Evolutionary conservation across 805 yeast species (phyloP).

Genomic region (Candida ortonii): DNA sequence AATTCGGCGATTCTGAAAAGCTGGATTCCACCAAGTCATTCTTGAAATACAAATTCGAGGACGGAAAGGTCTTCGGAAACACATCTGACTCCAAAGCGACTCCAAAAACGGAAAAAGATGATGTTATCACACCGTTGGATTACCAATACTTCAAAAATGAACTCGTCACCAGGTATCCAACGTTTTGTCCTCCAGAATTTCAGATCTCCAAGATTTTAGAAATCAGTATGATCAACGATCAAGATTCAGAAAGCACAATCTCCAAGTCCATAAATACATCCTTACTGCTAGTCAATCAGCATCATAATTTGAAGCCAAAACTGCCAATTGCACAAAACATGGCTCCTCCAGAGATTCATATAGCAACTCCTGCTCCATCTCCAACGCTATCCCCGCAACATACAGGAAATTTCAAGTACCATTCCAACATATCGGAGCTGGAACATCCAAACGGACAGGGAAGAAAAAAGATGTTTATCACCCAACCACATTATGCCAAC

Average conservation of each 20-base stretch:
- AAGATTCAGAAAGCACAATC: slow-evolving; percentile 12
- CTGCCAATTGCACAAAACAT: slow-evolving; percentile 33
- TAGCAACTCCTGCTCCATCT: slow-evolving; percentile 88
- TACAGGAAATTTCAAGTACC: slow-evolving; percentile 28
- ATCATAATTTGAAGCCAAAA: slow-evolving; percentile 31
- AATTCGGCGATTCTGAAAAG: slow-evolving; percentile 56
- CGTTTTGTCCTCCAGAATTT: slow-evolving; percentile 52
- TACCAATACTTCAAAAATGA: slow-evolving; percentile 79
- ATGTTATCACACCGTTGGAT: slow-evolving; percentile 73
- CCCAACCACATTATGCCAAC: slow-evolving; percentile 34
- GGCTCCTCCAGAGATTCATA: slow-evolving; percentile 47
- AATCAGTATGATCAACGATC: slow-evolving; percentile 23
- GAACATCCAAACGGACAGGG: slow-evolving; percentile 32
- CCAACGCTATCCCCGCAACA: slow-evolving; percentile 60
- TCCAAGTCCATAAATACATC: slow-evolving; percentile 26
- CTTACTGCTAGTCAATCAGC: slow-evolving; percentile 32
- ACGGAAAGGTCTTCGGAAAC: slow-evolving; percentile 3
- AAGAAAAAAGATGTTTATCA: slow-evolving; percentile 32
- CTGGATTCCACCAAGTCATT: slow-evolving; percentile 44
- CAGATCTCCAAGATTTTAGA: slow-evolving; percentile 45
- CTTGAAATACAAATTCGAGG: slow-evolving; percentile 41
- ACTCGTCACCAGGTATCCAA: slow-evolving; percentile 70
- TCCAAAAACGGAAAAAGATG: slow-evolving; percentile 16
- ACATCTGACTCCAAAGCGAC: slow-evolving; percentile 2
- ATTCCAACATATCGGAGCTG: slow-evolving; percentile 27